Percentiles rank a stretch among this genome's conserved stretches.
phyloP scores from a whole-genome alignment of 768 basidiomycete genomes.

The Cyclocybe aegerita region DNA sequence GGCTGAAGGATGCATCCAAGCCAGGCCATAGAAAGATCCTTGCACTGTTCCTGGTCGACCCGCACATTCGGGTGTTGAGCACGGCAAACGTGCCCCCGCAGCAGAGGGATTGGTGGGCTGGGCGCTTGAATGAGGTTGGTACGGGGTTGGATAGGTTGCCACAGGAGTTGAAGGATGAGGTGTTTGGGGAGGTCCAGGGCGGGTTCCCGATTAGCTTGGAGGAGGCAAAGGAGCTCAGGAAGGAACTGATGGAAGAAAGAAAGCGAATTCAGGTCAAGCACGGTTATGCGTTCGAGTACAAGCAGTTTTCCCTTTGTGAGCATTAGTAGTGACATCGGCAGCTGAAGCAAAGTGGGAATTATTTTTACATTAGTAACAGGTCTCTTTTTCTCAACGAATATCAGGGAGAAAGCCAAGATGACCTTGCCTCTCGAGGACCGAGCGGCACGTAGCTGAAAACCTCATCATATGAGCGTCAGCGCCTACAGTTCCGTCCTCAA shows the following conservation, averaged over 20 bases:
- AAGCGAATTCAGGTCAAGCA: constrained; percentile 16
- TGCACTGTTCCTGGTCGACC: constrained; percentile 41
- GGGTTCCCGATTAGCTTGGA: constrained; percentile 24
- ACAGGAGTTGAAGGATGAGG: constrained; percentile 10
- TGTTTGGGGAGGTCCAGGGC: constrained; percentile 9
- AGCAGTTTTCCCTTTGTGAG: constrained; percentile 23
- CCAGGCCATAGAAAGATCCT: constrained; percentile 45
- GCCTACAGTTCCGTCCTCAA: no score
- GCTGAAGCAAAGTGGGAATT: no score
- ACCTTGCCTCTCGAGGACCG: no score
- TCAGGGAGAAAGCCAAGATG: no score
- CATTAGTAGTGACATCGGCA: constrained; percentile 9
- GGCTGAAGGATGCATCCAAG: constrained; percentile 32
- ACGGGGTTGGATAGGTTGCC: constrained; percentile 9
- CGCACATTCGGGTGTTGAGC: constrained; percentile 25
- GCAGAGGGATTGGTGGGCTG: constrained; percentile 28
- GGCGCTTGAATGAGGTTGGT: constrained; percentile 8
- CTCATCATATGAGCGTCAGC: no score
- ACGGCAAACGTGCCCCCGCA: constrained; percentile 30
- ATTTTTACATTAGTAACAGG: no score
- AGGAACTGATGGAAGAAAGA: constrained; percentile 32
- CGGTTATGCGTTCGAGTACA: constrained; percentile 6
- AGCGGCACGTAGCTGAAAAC: no score
- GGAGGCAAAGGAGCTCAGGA: constrained; percentile 26
- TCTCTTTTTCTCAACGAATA: no score